These are phyloP conservation scores for Ogataea chonburiensis DNA, from an alignment of 805 yeast genomes.

Conservation along the genomic window DNA sequence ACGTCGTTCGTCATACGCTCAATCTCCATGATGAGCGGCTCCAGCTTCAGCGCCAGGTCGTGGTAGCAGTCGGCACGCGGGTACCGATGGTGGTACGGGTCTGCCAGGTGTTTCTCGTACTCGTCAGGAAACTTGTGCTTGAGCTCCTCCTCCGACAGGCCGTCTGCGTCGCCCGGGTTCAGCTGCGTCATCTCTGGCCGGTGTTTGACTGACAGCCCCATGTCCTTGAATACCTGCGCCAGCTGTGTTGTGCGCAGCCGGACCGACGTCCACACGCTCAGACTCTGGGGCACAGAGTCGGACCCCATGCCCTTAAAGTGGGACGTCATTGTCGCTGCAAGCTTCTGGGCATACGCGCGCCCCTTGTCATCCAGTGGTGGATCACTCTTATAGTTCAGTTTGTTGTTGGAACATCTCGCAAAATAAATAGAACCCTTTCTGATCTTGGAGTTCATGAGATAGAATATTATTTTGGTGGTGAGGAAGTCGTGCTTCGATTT, in stretches of 20 bases:
- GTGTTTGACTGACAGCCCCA: constrained; percentile 65
- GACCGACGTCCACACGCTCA: constrained; percentile 95
- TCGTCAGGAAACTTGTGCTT: constrained; percentile 64
- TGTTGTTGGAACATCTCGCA: constrained; percentile 72
- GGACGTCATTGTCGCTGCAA: constrained; percentile 55
- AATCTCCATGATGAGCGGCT: constrained; percentile 89
- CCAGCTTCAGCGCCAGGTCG: constrained; percentile 91
- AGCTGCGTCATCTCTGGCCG: constrained; percentile 82
- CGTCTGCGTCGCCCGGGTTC: constrained; percentile 86
- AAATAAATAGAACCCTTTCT: constrained; percentile 89
- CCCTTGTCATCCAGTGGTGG: constrained; percentile 83
- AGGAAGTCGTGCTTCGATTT: constrained; percentile 84
- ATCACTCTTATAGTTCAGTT: constrained; percentile 65
- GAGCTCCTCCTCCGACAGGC: constrained; percentile 60
- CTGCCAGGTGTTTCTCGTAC: constrained; percentile 58
- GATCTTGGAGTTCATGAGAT: constrained; percentile 85
- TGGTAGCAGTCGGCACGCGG: constrained; percentile 94
- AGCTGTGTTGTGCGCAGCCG: constrained; percentile 81
- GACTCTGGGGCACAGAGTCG: constrained; percentile 31
- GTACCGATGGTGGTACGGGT: constrained; percentile 91
- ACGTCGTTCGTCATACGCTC: constrained; percentile 89
- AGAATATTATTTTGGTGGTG: constrained; percentile 86
- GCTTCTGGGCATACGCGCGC: constrained; percentile 56
- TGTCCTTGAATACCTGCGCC: constrained; percentile 61
- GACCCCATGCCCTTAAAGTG: constrained; percentile 25